Conservation (phyloP, 345 rosid species). For the Euphorbia tirucalli region DNA sequence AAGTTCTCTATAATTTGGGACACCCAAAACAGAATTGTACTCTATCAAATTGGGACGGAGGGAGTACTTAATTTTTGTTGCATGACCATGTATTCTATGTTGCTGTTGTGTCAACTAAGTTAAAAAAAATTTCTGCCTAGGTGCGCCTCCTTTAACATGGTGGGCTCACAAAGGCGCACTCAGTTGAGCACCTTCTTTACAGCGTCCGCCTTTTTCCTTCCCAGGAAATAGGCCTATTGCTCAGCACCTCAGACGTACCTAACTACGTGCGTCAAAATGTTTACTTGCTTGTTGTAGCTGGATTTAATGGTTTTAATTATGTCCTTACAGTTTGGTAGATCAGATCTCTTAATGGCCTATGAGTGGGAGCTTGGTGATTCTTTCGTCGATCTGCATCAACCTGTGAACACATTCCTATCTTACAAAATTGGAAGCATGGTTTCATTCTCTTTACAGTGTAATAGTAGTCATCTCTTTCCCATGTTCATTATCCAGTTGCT, state of each 20-base stretch:
- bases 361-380: constrained; percentile 1
- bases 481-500: not conserved
- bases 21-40: too few species aligned
- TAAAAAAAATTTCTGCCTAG: too few species aligned
- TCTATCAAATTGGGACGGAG: too few species aligned
- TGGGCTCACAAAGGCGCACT: too few species aligned
- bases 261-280: not conserved
- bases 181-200: too few species aligned
- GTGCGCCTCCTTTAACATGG: too few species aligned
- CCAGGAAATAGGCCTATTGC: too few species aligned
- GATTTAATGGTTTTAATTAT: not conserved
- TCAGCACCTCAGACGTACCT: too few species aligned
- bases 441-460: not conserved
- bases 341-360: not conserved
- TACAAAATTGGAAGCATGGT: not conserved
- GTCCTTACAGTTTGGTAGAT: constrained; percentile 11
- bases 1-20: too few species aligned
- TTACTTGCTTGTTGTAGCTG: constrained; percentile 5
- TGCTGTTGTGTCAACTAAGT: not conserved
- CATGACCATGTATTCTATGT: not conserved
- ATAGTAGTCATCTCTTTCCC: constrained; percentile 1
- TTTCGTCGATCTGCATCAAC: not conserved
- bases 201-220: too few species aligned
- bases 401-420: constrained; percentile 5
- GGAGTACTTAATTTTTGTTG: too few species aligned